A percentile compares a stretch with the other conserved stretches of the same genome.
These are phyloP conservation scores for Teratosphaeria epicoccoides DNA, from an alignment of 2,329 filamentous ascomycete species.

Conservation along the genomic window DNA sequence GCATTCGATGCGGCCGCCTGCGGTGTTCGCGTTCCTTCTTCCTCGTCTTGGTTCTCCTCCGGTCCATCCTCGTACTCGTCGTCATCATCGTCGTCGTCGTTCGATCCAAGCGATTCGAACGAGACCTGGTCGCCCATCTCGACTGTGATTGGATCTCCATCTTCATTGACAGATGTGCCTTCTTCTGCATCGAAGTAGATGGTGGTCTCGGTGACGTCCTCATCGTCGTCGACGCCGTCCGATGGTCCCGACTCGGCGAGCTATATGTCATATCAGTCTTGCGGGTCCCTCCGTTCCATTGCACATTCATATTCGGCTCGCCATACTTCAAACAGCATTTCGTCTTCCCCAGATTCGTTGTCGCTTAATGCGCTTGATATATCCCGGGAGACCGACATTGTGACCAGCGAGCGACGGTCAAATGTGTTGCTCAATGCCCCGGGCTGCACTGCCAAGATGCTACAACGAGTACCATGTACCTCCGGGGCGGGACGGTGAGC, in stretches of 20 bases:
- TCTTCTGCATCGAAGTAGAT: conserved; percentile 29
- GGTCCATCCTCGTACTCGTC: conserved; percentile 16
- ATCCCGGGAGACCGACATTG: background rate
- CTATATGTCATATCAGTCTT: conserved; percentile 7
- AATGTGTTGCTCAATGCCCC: background rate
- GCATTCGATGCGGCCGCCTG: conserved; percentile 11
- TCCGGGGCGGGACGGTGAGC: too few relatives aligned
- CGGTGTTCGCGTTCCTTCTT: conserved; percentile 24
- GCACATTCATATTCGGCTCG: background rate
- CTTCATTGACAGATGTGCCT: conserved; percentile 21
- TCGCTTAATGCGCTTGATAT: background rate
- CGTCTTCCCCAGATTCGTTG: conserved; percentile 33
- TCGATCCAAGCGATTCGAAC: conserved; percentile 20
- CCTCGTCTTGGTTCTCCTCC: conserved; percentile 23
- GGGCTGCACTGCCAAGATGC: too few relatives aligned
- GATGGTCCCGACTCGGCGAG: conserved; percentile 11
- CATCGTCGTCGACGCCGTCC: conserved; percentile 31
- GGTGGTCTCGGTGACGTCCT: conserved; percentile 31
- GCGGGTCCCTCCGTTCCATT: background rate
- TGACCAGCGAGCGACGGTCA: background rate
- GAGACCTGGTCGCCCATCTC: conserved; percentile 15
- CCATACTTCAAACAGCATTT: conserved; percentile 39
- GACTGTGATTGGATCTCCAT: conserved; percentile 19
- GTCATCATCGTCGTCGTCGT: conserved; percentile 13
- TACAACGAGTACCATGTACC: too few relatives aligned